These are phyloP conservation scores for Mrakia blollopis DNA, from an alignment of 768 basidiomycete species.

Conservation along the genomic window DNA sequence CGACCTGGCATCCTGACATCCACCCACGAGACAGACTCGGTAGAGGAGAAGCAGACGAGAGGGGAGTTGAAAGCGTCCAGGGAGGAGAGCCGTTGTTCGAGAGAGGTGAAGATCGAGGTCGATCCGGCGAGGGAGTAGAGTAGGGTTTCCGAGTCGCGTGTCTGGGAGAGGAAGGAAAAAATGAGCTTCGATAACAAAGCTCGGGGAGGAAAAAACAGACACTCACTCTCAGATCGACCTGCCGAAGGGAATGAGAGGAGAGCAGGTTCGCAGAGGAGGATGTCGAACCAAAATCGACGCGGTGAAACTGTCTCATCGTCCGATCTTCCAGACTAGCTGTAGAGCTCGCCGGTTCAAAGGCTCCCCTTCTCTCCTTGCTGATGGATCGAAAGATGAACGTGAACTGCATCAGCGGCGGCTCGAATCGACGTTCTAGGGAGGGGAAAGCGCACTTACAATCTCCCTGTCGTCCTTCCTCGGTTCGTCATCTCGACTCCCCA, in stretches of 20 bases:
- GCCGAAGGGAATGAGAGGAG: not conserved
- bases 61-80: slow-evolving; percentile 13
- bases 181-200: not conserved
- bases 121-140: slow-evolving; percentile 19
- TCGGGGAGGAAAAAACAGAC: not conserved
- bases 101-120: slow-evolving; percentile 19
- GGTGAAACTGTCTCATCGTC: slow-evolving; percentile 15
- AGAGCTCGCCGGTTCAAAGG: not conserved
- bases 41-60: slow-evolving; percentile 22
- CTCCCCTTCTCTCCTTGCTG: not conserved
- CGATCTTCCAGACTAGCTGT: not conserved
- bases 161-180: not conserved
- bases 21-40: slow-evolving; percentile 26
- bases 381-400: too few species aligned
- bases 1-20: slow-evolving; percentile 26
- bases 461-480: not conserved
- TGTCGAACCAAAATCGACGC: slow-evolving; percentile 19
- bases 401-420: not conserved
- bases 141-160: not conserved
- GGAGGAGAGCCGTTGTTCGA: slow-evolving; percentile 13
- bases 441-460: slow-evolving; percentile 3
- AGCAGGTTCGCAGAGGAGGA: not conserved
- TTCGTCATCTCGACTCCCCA: slow-evolving; percentile 8
- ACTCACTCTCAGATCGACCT: slow-evolving; percentile 20
- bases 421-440: not conserved